phyloP scores from a whole-genome alignment of 2,329 filamentous ascomycete genomes.

The Arthrobotrys megalospora region DNA sequence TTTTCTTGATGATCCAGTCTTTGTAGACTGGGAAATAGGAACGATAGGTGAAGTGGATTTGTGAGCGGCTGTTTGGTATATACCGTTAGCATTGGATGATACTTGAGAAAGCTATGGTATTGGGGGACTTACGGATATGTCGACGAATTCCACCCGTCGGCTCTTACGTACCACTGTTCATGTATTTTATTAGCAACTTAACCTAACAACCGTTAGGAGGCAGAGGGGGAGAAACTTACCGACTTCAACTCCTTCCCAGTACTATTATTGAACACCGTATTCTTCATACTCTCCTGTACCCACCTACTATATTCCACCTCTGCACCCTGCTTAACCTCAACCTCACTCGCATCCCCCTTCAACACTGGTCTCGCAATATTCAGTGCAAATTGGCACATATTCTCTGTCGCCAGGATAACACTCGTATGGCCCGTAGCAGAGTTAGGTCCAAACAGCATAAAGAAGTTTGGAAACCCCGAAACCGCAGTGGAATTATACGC shows the following conservation, averaged over 20 bases:
- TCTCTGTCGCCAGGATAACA: constrained; percentile 75
- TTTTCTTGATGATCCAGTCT: constrained; percentile 56
- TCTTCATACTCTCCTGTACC: constrained; percentile 67
- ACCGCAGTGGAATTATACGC: constrained; percentile 75
- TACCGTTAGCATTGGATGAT: not conserved
- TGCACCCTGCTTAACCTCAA: constrained; percentile 71
- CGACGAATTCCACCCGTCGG: constrained; percentile 58
- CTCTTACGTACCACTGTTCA: constrained; percentile 55
- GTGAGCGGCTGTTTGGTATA: constrained; percentile 38
- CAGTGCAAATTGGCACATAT: constrained; percentile 74
- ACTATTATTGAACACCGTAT: constrained; percentile 46
- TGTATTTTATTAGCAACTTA: not conserved
- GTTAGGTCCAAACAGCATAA: constrained; percentile 75
- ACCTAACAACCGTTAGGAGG: not conserved
- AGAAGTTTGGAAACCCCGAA: constrained; percentile 77
- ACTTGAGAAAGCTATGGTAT: no score
- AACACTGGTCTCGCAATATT: constrained; percentile 74
- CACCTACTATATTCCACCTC: constrained; percentile 70
- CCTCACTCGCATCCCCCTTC: constrained; percentile 68
- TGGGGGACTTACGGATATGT: constrained; percentile 48
- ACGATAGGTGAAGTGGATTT: constrained; percentile 58
- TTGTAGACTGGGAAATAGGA: constrained; percentile 49
- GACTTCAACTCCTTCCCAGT: constrained; percentile 25
- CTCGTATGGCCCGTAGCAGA: constrained; percentile 75
- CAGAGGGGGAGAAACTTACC: constrained; percentile 7